Evolutionary conservation across 495 filamentous ascomycete species (phyloP), one percentile per base, ranked within the genome.

Genomic region (Penicillium cataractarum): DNA sequence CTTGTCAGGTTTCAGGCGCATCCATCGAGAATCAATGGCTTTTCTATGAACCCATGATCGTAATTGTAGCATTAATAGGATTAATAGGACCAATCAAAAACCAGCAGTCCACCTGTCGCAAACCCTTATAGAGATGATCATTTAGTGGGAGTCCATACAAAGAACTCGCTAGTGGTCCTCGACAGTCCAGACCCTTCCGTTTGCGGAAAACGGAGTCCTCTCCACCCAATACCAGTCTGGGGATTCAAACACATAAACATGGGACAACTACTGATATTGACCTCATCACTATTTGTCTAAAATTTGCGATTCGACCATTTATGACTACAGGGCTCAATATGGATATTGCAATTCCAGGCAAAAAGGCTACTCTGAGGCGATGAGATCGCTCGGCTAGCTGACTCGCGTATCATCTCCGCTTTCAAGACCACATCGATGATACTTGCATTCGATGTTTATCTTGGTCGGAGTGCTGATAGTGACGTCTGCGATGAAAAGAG

Each of bases 401-500:
- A 32, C 29, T 17, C 21, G 51, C n/a, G 46, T n/a, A 46, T 50
- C 2, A 13, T 9, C 46, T 50, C 12, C 59, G 4, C 15, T 31
- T 22, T 40, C 35, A 58, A 51, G 49, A 13, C 7, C 13, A 22
- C 31, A 48, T 71, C 69, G 52, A 67, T 69, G 61, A 67, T 67
- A 60, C 57, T 37, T 66, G 58, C 40, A 63, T 61, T 39, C n/a
- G n/a, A n/a, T n/a, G n/a, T n/a, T n/a, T n/a, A n/a, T n/a, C 12
- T 29, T 15, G 12, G 13, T 9, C 1, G 27, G 12, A 17, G 13
- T 12, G 17, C 5, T 13, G 12, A n/a, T 63, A 48, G 62, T 72
- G 69, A 72, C 67, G 66, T 70, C 57, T 61, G 60, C 19, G 37
- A 67, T 48, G 21, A 19, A 3, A 19, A 40, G n/a, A 1, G 15